phyloP scores from a whole-genome alignment of 108 stramenopile genomes.

The Parietichytrium sp. region DNA sequence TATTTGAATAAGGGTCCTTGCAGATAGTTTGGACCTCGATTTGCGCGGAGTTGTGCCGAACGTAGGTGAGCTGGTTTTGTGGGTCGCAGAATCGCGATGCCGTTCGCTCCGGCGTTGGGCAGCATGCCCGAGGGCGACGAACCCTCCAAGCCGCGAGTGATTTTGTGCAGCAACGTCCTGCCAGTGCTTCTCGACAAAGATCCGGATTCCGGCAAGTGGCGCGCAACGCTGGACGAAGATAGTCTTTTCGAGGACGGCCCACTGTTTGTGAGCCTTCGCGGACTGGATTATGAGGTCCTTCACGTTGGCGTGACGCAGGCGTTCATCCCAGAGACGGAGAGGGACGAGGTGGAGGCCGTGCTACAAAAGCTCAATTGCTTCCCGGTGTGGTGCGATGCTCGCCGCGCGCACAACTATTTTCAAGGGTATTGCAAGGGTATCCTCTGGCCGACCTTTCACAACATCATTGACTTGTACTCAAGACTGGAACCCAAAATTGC shows the following conservation, averaged over 20 bases:
- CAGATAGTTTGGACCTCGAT: no score
- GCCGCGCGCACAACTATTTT: conserved; percentile 70
- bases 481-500: conserved; percentile 42
- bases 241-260: conserved; percentile 77
- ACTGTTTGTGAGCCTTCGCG: conserved; percentile 62
- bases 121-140: not conserved
- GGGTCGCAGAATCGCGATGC: no score
- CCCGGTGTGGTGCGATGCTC: conserved; percentile 88
- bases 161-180: conserved; percentile 21
- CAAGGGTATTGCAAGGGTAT: conserved; percentile 67
- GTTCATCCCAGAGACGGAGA: conserved; percentile 77
- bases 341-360: conserved; percentile 78
- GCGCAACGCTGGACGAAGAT: conserved; percentile 83
- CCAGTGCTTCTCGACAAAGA: not conserved
- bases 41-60: no score
- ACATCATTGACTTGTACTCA: conserved; percentile 65
- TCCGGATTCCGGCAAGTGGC: conserved; percentile 24
- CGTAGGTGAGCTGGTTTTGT: no score
- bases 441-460: conserved; percentile 70
- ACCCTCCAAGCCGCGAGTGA: not conserved
- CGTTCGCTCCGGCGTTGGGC: not conserved
- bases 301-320: conserved; percentile 68
- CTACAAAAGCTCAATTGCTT: conserved; percentile 85
- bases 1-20: no score
- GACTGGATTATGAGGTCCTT: conserved; percentile 64